Conservation (phyloP, 495 filamentous ascomycete genomes). For the Annulohypoxylon bovei region DNA sequence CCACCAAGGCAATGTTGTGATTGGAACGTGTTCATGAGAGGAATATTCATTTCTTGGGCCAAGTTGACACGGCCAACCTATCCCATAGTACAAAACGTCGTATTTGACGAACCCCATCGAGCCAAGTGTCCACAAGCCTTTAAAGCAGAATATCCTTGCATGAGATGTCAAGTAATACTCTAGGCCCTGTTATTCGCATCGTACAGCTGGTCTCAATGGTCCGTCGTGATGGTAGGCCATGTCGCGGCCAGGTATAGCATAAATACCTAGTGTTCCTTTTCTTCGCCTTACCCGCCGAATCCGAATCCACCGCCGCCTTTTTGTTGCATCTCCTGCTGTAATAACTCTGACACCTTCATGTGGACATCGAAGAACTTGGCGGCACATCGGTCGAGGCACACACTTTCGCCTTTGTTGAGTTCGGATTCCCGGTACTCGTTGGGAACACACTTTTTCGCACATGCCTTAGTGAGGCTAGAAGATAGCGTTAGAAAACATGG, state of each 20-base stretch:
- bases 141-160: background rate
- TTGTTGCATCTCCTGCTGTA: constrained; percentile 60
- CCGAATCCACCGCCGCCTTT: constrained; percentile 50
- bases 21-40: constrained; percentile 11
- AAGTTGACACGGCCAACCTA: constrained; percentile 9
- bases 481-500: constrained; percentile 16
- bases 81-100: constrained; percentile 12
- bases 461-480: constrained; percentile 83
- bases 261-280: background rate
- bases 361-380: constrained; percentile 99
- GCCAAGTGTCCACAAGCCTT: background rate
- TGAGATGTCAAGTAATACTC: background rate
- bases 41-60: constrained; percentile 30
- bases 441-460: constrained; percentile 91
- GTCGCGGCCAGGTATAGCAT: background rate
- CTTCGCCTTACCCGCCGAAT: constrained; percentile 44
- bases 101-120: background rate
- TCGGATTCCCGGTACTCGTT: constrained; percentile 91
- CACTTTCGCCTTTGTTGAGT: constrained; percentile 97
- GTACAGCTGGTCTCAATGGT: constrained; percentile 18
- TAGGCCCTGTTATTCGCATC: constrained; percentile 4
- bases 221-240: background rate
- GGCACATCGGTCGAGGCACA: constrained; percentile 96
- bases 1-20: background rate
- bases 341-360: constrained; percentile 79